Conservation (phyloP, 169 alveolate species). For the Theileria orientalis region DNA sequence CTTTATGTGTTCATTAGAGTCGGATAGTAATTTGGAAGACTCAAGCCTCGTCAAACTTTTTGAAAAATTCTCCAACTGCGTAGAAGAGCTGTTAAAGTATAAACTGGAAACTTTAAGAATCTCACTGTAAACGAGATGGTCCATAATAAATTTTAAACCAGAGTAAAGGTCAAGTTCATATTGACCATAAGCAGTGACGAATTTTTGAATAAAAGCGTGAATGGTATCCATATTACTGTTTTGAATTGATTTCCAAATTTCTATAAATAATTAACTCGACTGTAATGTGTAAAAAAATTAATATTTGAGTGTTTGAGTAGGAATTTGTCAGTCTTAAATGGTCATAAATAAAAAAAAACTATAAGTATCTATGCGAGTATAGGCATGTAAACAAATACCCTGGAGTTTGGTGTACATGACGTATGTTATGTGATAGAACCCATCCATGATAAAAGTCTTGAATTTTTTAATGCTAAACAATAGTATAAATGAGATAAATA, state of each 20-base stretch:
- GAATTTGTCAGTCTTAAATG: too few relatives aligned
- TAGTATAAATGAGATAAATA: background rate
- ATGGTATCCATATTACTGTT: background rate
- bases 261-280: background rate
- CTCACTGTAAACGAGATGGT: background rate
- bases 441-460: slow-evolving; percentile 26
- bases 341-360: too few relatives aligned
- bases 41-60: background rate
- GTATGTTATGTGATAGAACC: slow-evolving; percentile 30
- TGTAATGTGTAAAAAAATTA: background rate
- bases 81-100: background rate
- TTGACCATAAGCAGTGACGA: background rate
- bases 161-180: slow-evolving; percentile 3
- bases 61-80: background rate
- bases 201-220: background rate
- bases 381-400: background rate
- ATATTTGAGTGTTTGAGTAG: background rate
- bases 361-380: background rate
- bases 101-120: background rate
- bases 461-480: slow-evolving; percentile 22
- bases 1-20: background rate
- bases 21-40: background rate
- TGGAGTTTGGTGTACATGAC: background rate
- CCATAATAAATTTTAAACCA: background rate
- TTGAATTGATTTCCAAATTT: background rate